Base-by-base conservation (phyloP, 2,329 filamentous ascomycete species). In the Diplodia scrobiculata region DNA sequence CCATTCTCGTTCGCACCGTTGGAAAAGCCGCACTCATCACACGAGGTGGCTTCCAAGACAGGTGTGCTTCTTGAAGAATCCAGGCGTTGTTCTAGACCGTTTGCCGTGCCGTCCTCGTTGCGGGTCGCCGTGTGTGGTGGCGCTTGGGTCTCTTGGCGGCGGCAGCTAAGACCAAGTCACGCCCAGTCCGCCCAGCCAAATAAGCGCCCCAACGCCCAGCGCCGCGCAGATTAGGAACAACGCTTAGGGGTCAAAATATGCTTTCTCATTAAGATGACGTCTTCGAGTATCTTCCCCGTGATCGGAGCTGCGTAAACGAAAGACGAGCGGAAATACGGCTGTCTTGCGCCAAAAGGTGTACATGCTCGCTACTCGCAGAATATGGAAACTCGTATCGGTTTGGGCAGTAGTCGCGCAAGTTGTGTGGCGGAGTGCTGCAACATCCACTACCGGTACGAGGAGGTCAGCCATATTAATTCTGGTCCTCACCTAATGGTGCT, bases 131-230 rank as follows among this genome's bases (percentile, higher is more conserved):
- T 48, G 17, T 48, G 36, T 48, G 29, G 36, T 48, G 29, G 25
- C 25, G 41, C 55, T 19, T 32, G 55, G 38, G 19, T 13, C 55
- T 17, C 55, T 60, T 60, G 38, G 55, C 38, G 55, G 55, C 38
- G 55, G 55, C 14, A 48, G 55, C 55, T 60, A 60, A 60, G 55
- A 17, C 53, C 29, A 41, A 60, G 14, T 60, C 55, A 60, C 54
- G 54, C 54, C 54, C 38, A 60, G 55, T 25, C 7, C 54, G 54
- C 54, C 54, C 38, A 60, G 55, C 38, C 7, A 41, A 59, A 60
- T 25, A 60, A 60, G 38, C 55, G 21, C 45, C 14, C 17, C 25
- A 25, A n/a, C 38, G 55, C 55, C 55, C 55, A 60, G 38, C 38
- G 48, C 38, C 55, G 34, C 10, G 14, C 55, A 41, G 55, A 47